A percentile compares a stretch with the other conserved stretches of the same genome.
These are phyloP conservation scores for Chalciporus sp. DNA, from an alignment of 1,284 basidiomycete genomes.

Conservation along the genomic window DNA sequence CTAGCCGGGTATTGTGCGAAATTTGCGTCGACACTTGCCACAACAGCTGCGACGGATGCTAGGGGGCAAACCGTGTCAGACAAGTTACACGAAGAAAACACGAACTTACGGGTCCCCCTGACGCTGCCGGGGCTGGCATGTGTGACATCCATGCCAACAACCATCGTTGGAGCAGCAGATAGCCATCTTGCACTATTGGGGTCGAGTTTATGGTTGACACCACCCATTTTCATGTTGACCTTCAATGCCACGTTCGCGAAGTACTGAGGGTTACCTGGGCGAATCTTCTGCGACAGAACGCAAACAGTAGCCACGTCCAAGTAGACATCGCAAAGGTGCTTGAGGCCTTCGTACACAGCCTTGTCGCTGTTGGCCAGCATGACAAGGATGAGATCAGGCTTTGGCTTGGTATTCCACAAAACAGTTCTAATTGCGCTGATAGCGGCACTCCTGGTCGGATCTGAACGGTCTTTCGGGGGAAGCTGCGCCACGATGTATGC, in stretches of 20 bases:
- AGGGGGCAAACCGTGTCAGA: background rate
- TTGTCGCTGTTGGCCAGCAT: conserved; percentile 71
- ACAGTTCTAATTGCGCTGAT: conserved; percentile 22
- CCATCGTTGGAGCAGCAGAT: conserved; percentile 62
- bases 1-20: conserved; percentile 74
- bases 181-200: conserved; percentile 55
- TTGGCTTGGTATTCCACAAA: conserved; percentile 35
- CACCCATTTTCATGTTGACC: conserved; percentile 81
- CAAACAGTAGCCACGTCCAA: conserved; percentile 76
- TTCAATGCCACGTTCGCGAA: conserved; percentile 80
- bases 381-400: conserved; percentile 53
- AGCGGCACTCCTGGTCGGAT: conserved; percentile 26
- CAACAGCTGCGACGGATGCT: conserved; percentile 81
- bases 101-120: conserved; percentile 48
- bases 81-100: background rate
- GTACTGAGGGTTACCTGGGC: conserved; percentile 66
- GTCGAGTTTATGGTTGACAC: conserved; percentile 72
- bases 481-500: conserved; percentile 20
- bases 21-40: conserved; percentile 65
- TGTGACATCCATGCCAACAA: conserved; percentile 84
- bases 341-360: conserved; percentile 71
- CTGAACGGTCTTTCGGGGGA: conserved; percentile 20
- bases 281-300: conserved; percentile 67
- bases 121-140: conserved; percentile 73
- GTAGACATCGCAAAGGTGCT: conserved; percentile 68